Evolutionary conservation across 148 eudicot species (phyloP), one percentile per base, ranked within the genome.

Genomic region (Silene latifolia): DNA sequence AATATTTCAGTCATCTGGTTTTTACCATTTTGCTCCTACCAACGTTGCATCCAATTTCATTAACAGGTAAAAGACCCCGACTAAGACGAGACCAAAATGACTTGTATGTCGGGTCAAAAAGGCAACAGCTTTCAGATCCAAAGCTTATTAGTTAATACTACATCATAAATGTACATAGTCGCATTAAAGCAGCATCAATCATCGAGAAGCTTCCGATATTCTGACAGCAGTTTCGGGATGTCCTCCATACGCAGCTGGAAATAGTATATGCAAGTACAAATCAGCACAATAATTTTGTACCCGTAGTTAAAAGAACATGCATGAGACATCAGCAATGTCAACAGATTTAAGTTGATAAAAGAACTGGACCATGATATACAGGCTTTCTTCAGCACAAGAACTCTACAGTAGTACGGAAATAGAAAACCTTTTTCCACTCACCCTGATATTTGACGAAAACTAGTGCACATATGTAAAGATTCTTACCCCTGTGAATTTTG

Each of bases 241-340:
- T 89, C 93, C 65, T 84, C 83, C 90, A 89, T 87, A 4, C 87
- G 93, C 71, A 89, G 75, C 93, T 89, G 86, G 56, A 74, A 74
- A 46, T 21, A 24, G 15, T 15, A 18, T 3, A 27, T 35, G 12
- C 48, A 24, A 63, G 23, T 10, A 21, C 9, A 51, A 54, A 65
- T 72, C 64, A 65, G 54, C 71, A 57, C 23, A 66, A 20, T 21
- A 15, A 17, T 51, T 24, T 15, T 27, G 3, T 39, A 39, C 44
- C 3, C 44, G 8, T 15, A n/a, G 3, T 18, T 2, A 12, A 69
- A n/a, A 19, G 23, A 12, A 53, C 19, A 23, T 56, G 19, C 19
- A 23, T 56, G 19, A 56, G 11, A 54, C 13, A 46, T 48, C 57
- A 32, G 7, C 29, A 24, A 73, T 4, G 56, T 54, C n/a, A 21